Conservation (phyloP, 176 grass and related monocot genomes). For the Dactylis glomerata region DNA sequence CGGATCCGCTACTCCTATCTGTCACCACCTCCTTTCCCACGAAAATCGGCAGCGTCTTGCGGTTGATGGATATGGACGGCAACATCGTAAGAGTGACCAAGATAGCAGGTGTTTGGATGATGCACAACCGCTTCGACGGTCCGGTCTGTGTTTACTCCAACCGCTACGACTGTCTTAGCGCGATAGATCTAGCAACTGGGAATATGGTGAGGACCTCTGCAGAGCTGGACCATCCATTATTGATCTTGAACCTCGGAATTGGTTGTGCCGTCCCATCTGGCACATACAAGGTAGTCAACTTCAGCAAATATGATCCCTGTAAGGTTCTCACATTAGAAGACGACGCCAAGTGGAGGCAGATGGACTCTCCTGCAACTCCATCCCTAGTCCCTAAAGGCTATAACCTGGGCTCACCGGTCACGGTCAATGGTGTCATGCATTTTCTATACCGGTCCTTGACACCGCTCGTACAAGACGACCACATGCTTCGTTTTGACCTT, state of each 20-base stretch:
- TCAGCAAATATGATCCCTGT: background rate
- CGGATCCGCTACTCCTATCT: background rate
- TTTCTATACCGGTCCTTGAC: background rate
- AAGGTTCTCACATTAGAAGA: background rate
- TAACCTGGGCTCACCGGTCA: background rate
- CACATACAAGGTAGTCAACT: background rate
- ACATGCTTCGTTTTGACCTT: background rate
- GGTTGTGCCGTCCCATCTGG: background rate
- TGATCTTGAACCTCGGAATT: background rate
- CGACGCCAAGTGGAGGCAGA: background rate
- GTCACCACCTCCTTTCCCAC: background rate
- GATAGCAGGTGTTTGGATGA: background rate
- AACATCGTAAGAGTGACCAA: background rate
- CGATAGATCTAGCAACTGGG: background rate
- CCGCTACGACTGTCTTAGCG: background rate
- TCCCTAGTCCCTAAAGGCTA: background rate
- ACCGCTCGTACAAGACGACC: background rate
- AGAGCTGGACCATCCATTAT: background rate
- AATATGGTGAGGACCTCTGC: background rate
- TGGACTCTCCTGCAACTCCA: background rate
- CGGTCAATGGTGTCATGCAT: background rate
- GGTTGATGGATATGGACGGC: background rate
- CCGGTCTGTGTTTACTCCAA: no score
- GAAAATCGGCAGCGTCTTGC: background rate
- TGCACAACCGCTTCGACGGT: background rate